Evolutionary conservation across 169 alveolate species (phyloP), one percentile per base, ranked within the genome.

Genomic region (Cryptosporidium sp.): DNA sequence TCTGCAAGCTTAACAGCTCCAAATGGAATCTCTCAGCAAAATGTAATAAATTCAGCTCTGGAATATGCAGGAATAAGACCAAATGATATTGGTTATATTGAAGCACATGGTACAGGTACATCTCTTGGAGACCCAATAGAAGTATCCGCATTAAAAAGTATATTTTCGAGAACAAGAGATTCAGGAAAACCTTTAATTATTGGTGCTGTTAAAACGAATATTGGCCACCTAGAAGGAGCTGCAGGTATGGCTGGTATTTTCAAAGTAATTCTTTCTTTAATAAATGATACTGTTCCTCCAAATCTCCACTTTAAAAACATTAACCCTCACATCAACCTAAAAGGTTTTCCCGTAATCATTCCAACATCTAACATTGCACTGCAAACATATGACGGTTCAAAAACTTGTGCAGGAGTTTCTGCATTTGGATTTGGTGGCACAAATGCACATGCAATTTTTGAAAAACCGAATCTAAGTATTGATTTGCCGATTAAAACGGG

Each of bases 211-310:
- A 94, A 94, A 89, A 92, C 96, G 31, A 94, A 94, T 85, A 91
- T 94, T 62, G 96, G 96, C 1, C 96, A 94, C 65, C 80, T 93
- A 69, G 96, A 94, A 71, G 95, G 95, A 18, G 95, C 95, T 18
- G 95, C 95, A 23, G 95, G 95, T 18, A 92, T 93, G 72, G 94
- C 94, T 1, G 94, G 95, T 7, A 60, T 92, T 31, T 92, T 93
- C 29, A 93, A 93, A 84, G 93, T 92, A 10, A 85, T 92, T n/a
- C 91, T 93, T 8, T 89, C 92, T 60, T 84, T 93, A 35, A 84
- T 85, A 33, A 61, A 91, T 61, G 91, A 92, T 45, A 89, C 53
- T 42, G 91, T 93, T 42, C 95, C 96, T 23, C 95, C 95, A 6
- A 93, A 93, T 87, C 92, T 94, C 42, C 95, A 92, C 42, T 89